Base-by-base conservation (phyloP, 2,329 filamentous ascomycete genomes). In the Hymenotorrendiella dingleyae region DNA sequence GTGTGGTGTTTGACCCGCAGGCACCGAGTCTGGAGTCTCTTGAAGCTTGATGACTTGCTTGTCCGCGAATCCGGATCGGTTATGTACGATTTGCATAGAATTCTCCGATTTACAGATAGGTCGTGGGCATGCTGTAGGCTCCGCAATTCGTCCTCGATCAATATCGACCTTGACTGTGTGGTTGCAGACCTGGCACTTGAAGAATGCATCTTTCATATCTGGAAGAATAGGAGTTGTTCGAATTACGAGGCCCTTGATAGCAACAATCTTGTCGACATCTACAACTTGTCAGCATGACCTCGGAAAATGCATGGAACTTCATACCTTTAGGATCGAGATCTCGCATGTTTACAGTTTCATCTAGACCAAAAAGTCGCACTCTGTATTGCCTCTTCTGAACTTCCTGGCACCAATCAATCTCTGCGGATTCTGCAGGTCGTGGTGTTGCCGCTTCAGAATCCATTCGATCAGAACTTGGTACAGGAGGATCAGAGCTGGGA, bases 11-110 rank as follows among this genome's bases (percentile, higher is more conserved):
- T 98, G 93, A 14, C 93, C 93, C 53, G 95, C 85, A 36, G 93
- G 93, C 14, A 98, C 85, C 27, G 81, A 87, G 64, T 98, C 93
- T 0, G 93, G 93, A 0, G 93, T 98, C 66, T 98, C 93, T 66
- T 98, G 93, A 29, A 98, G 73, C 65, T 98, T 98, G 68, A 98
- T 95, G 46, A 98, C 88, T 63, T 98, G 93, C 70, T 98, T 98
- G 64, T 98, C 93, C 42, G 90, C 84, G 59, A 98, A 98, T 7
- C 79, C 78, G 54, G 89, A 97, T 47, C 93, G 83, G 65, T 98
- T 98, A 71, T 98, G 93, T 16, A 97, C 77, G 54, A 98, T 94
- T 61, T 96, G 87, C 91, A 98, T 97, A 2, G 91, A 95, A 67
- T 98, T 97, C 62, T 83, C 85, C 42, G 84, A 82, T 37, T 78